Percentiles rank a stretch among this genome's conserved stretches.
phyloP scores from a whole-genome alignment of 2,329 filamentous ascomycete species.

The Calonectria hongkongensis region DNA sequence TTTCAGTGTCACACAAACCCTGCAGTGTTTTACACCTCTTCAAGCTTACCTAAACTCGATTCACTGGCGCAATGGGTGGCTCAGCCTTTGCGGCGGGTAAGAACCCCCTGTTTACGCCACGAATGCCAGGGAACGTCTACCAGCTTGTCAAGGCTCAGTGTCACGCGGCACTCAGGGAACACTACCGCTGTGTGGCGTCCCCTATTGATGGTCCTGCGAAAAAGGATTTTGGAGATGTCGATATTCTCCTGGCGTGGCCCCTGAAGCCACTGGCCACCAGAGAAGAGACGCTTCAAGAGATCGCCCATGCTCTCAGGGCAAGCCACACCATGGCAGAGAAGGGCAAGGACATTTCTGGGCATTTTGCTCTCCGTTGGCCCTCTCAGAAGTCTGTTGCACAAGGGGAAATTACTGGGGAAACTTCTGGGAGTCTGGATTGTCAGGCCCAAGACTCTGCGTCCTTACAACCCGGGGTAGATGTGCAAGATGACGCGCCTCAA shows the following conservation, averaged over 20 bases:
- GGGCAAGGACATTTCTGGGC: slow-evolving; percentile 56
- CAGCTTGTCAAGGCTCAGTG: slow-evolving; percentile 67
- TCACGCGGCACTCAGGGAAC: slow-evolving; percentile 65
- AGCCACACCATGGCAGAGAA: slow-evolving; percentile 58
- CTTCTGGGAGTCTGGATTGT: background rate
- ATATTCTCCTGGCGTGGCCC: slow-evolving; percentile 75
- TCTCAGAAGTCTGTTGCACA: slow-evolving; percentile 39
- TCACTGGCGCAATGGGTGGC: slow-evolving; percentile 76
- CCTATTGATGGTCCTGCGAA: slow-evolving; percentile 84
- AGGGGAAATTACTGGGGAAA: background rate
- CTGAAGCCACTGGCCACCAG: slow-evolving; percentile 38
- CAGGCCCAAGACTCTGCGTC: background rate
- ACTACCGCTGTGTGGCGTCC: slow-evolving; percentile 74
- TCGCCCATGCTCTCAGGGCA: slow-evolving; percentile 55
- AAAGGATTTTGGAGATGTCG: slow-evolving; percentile 81
- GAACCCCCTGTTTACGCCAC: slow-evolving; percentile 75
- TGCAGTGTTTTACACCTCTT: background rate
- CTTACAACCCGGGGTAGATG: background rate
- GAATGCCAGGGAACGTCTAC: slow-evolving; percentile 79
- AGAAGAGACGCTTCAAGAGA: slow-evolving; percentile 57
- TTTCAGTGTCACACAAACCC: background rate
- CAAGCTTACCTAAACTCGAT: background rate
- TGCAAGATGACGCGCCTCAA: slow-evolving; percentile 27
- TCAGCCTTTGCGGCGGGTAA: slow-evolving; percentile 70
- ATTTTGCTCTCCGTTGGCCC: slow-evolving; percentile 76